Evolutionary conservation across 2,329 filamentous ascomycete species (phyloP), one percentile per base, ranked within the genome.

Genomic region (Leptosphaerulina australis): DNA sequence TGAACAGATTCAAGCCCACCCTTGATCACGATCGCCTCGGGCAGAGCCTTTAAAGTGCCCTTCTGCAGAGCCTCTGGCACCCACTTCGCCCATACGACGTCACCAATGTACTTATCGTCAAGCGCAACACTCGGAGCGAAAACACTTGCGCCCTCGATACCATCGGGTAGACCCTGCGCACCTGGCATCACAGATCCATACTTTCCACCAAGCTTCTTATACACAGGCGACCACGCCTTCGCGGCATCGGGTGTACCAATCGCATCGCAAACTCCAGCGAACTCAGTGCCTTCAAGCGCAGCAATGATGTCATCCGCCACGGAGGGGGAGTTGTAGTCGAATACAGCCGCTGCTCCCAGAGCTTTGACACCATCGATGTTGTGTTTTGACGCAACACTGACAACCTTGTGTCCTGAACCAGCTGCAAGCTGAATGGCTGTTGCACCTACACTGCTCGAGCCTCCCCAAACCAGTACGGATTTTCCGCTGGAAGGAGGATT

Each of bases 391-490:
- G 71, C 69, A 0, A 76, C 75, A 1, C 66, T 65, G 44, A 74
- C 58, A 8, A 80, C 75, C 18, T 71, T 69, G 41, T 75, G 70
- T 4, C 77, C 76, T 10, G 74, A 60, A 0, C 70, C 72, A 0
- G 60, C 67, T 0, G 75, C 76, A 4, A 79, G 60, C 48, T 80
- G 77, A 33, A 79, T 74, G 0, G 74, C 76, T 3, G 63, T 69
- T 21, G 77, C 75, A 17, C 79, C 66, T 11, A 79, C 64, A 25
- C 63, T 67, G 52, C 61, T 63, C 2, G 77, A 74, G 0, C 80
- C 82, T n/a, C 81, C 81, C 77, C 79, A 83, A 11, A 83, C 63
- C 4, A 83, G 57, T 10, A 78, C 62, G 4, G 70, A 71, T 60
- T 76, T 76, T 22, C 53, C 55, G 2, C 48, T 56, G 33, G 67